Base-by-base conservation (phyloP, 2,329 filamentous ascomycete genomes). In the Didymosphaeria variabile region DNA sequence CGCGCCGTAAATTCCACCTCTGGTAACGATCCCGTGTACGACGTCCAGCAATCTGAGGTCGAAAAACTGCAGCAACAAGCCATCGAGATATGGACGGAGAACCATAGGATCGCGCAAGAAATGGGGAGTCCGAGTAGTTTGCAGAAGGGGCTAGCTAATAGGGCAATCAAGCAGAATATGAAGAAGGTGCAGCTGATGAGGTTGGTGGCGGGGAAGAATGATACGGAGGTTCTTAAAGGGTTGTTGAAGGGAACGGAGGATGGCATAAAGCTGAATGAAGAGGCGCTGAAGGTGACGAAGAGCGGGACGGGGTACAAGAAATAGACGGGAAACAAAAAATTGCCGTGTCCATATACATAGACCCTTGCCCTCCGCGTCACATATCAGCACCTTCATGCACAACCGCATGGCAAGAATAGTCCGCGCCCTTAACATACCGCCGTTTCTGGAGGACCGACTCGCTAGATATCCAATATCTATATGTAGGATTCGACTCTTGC, bases 21-120 rank as follows among this genome's bases (percentile, higher is more conserved):
- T 5, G 36, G 10, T 6, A 38, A 17, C n/a, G 36, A 58, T 23
- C 51, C 40, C 21, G 21, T 49, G 5, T 49, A 36, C 42, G 46
- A 19, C n/a, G 23, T 44, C 7, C 56, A 45, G 21, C 56, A 58
- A 29, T 50, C 47, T 17, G 38, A 57, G 5, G 32, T 64, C 17
- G 44, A 42, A 8, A 62, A 10, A 7, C 47, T 64, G n/a, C 62
- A 62, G 32, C 55, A 61, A 40, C n/a, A 59, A 26, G 59, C 56
- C 12, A 61, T 64, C 54, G 49, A 57, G 29, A 49, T 62, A 29
- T 57, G 62, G 1, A 40, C 56, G 3, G 21, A 59, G 42, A 64
- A 64, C 47, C 52, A 61, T 53, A 51, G 45, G 7, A 49, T 64
- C 8, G 62, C 62, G 3, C 34, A 19, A 5, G 47, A 62, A 15